Base-by-base conservation (phyloP, 2,329 filamentous ascomycete genomes). In the Apiospora aurea region DNA sequence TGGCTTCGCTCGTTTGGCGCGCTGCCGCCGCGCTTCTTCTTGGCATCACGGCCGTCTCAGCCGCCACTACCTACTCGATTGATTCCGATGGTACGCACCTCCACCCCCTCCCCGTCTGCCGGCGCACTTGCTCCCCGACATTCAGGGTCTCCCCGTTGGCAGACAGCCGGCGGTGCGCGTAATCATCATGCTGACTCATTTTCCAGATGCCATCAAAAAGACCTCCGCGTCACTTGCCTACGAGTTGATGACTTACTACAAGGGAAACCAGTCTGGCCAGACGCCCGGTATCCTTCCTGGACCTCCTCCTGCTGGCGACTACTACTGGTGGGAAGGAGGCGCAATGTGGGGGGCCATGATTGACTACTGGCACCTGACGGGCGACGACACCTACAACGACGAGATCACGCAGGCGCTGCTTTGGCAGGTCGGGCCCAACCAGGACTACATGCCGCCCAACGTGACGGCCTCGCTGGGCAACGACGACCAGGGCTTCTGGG, bases 401-500 rank as follows among this genome's bases (percentile, higher is more conserved):
- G 80, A 86, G 11, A 78, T 85, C 69, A 87, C 81, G 71, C 80
- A 83, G 76, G 85, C 82, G 1, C 74, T 88, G 75, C 77, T 85
- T 2, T 83, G 80, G 72, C 87, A 88, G 75, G 80, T 83, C 47
- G 86, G 86, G 3, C 81, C 82, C 0, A 81, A 85, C 72, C 75
- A 81, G 46, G 82, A 86, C 73, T 88, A 84, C 74, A 86, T 87
- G 85, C 87, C 86, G 2, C 76, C 78, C 4, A 85, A 85, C 72
- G 80, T 82, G 69, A 83, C 83, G 5, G 80, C 78, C 16, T 80
- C 79, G 2, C 74, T 83, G 49, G 87, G 87, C 69, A 89, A 89
- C 75, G 87, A 89, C 73, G 88, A 89, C 72, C 87, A 89, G 79
- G 86, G 87, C 7, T 92, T 92, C 77, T 92, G 91, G 91, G 90